phyloP scores from a whole-genome alignment of 371 early-diverging fungal genomes.

The Apophysomyces variabilis region DNA sequence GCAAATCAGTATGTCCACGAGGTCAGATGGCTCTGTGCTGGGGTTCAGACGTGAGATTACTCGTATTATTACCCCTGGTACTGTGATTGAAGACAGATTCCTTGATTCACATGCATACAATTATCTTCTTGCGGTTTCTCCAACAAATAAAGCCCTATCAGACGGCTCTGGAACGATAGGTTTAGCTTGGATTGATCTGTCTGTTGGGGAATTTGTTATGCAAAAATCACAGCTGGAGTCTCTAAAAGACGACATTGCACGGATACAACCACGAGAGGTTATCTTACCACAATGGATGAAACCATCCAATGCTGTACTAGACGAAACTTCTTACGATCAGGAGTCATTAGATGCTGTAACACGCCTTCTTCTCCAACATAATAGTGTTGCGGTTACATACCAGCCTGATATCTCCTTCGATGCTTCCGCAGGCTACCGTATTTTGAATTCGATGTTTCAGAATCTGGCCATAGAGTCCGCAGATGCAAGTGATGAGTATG shows the following conservation, averaged over 20 bases:
- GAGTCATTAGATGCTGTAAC: slow-evolving; percentile 27
- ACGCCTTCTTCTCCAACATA: slow-evolving; percentile 16
- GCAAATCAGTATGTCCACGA: slow-evolving; percentile 59
- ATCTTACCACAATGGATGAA: slow-evolving; percentile 55
- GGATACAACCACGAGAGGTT: slow-evolving; percentile 87
- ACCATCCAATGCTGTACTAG: slow-evolving; percentile 13
- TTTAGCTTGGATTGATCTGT: slow-evolving; percentile 91
- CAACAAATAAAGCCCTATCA: slow-evolving; percentile 10
- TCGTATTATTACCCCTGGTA: slow-evolving; percentile 89
- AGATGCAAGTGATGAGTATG: not conserved
- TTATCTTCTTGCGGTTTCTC: slow-evolving; percentile 65
- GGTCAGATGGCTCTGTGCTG: slow-evolving; percentile 45
- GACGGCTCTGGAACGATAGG: slow-evolving; percentile 47
- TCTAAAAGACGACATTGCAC: slow-evolving; percentile 73
- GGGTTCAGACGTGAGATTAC: slow-evolving; percentile 71
- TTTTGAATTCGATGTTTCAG: slow-evolving; percentile 19
- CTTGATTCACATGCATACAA: slow-evolving; percentile 66
- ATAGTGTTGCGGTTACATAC: slow-evolving; percentile 35
- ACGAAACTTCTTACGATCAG: slow-evolving; percentile 19
- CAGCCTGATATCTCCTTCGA: slow-evolving; percentile 24
- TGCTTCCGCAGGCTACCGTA: slow-evolving; percentile 14
- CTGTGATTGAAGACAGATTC: slow-evolving; percentile 78
- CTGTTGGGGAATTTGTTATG: slow-evolving; percentile 88
- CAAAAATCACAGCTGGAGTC: slow-evolving; percentile 51
- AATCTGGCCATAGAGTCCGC: not conserved